A percentile compares a stretch with the other conserved stretches of the same genome.
Evolutionary conservation across 768 basidiomycete species (phyloP).

Genomic region (Hericium coralloides): DNA sequence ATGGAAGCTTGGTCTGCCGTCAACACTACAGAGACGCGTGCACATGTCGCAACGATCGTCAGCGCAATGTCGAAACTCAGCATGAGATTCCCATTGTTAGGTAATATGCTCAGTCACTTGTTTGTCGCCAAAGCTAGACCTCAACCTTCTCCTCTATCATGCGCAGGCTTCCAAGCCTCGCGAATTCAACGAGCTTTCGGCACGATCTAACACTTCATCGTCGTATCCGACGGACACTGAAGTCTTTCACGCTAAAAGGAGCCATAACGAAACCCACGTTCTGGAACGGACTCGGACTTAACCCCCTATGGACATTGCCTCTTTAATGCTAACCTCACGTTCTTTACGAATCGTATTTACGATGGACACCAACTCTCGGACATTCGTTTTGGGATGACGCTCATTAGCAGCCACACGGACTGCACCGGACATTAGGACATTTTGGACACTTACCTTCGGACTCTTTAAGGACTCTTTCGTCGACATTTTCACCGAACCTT

Average conservation of each 20-base stretch:
- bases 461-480: neutral
- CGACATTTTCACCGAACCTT: neutral
- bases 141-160: neutral
- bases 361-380: neutral
- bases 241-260: neutral
- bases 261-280: neutral
- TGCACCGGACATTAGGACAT: neutral
- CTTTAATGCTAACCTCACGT: neutral
- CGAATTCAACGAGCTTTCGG: neutral
- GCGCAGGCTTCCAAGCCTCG: constrained; percentile 2
- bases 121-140: neutral
- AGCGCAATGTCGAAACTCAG: constrained; percentile 58
- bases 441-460: neutral
- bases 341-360: neutral
- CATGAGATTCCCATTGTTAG: constrained; percentile 51
- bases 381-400: neutral
- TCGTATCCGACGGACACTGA: neutral
- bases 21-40: constrained; percentile 43
- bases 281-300: neutral
- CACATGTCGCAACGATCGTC: constrained; percentile 50
- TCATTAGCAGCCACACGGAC: neutral
- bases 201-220: neutral
- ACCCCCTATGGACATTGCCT: neutral
- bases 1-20: constrained; percentile 58
- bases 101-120: constrained; percentile 16